phyloP scores from a whole-genome alignment of 345 rosid genomes.

The Lagerstroemia speciosa region DNA sequence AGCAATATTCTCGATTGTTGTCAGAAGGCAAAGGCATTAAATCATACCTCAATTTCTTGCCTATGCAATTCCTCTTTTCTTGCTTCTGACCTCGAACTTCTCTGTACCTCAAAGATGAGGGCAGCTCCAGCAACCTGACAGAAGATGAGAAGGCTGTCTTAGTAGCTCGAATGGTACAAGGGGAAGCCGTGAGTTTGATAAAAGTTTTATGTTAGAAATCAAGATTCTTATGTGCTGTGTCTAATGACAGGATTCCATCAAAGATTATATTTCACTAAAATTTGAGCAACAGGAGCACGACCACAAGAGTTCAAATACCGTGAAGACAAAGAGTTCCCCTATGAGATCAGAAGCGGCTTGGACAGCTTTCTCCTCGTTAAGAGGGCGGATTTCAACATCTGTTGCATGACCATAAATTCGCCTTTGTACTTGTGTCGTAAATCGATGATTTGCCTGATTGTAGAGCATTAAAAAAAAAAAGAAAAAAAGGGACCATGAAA shows the following conservation, averaged over 20 bases:
- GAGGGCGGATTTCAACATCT: constrained; percentile 63
- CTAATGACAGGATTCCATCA: neutral
- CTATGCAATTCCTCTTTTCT: constrained; percentile 63
- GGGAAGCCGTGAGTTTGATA: neutral
- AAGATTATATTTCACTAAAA: neutral
- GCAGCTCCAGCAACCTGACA: constrained; percentile 76
- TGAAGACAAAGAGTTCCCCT: constrained; percentile 72
- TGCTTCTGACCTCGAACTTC: constrained; percentile 78
- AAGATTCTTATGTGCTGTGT: no score
- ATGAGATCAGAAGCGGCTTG: constrained; percentile 83
- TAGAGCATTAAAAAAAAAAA: neutral
- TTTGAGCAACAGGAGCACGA: neutral
- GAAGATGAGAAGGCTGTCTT: neutral
- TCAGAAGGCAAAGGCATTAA: neutral
- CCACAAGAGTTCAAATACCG: constrained; percentile 30
- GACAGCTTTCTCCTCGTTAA: constrained; percentile 78
- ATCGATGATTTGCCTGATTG: constrained; percentile 63
- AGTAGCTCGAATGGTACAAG: neutral
- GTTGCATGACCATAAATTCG: constrained; percentile 53
- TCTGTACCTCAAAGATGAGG: constrained; percentile 63
- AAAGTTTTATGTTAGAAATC: neutral
- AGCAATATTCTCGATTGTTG: neutral
- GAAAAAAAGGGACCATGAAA: neutral
- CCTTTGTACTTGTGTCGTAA: constrained; percentile 60
- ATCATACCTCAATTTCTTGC: constrained; percentile 42